phyloP scores from a whole-genome alignment of 139 green algal species.

The Pycnococcus provasolii region DNA sequence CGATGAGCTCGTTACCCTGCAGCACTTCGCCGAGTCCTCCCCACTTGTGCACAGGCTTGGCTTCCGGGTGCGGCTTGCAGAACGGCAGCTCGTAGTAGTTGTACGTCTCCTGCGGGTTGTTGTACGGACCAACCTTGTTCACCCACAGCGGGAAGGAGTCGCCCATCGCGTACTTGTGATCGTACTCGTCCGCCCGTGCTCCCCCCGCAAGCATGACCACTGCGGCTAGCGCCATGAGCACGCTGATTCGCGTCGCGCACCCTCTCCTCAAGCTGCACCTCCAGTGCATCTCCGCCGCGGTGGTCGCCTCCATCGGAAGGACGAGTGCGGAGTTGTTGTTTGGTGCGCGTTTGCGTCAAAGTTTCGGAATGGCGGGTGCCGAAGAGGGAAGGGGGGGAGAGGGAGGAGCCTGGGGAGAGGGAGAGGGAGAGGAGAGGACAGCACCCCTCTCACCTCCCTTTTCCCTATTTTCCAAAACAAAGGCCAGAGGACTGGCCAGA shows the following conservation, averaged over 20 bases:
- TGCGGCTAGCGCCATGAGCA: too few species aligned
- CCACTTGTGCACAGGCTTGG: conserved; percentile 64
- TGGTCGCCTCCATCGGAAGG: too few species aligned
- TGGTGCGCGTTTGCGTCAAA: too few species aligned
- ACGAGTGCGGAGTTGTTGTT: too few species aligned
- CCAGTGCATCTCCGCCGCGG: too few species aligned
- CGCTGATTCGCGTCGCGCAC: too few species aligned
- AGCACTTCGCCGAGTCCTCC: conserved; percentile 88
- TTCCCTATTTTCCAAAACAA: conserved; percentile 4
- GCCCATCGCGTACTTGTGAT: conserved; percentile 50
- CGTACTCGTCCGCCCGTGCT: conserved; percentile 11
- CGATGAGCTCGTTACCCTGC: conserved; percentile 91
- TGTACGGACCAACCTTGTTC: conserved; percentile 93
- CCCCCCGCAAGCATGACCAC: too few species aligned
- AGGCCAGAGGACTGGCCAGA: conserved; percentile 2
- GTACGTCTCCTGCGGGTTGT: conserved; percentile 97
- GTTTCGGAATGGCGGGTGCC: too few species aligned
- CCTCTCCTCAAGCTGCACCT: too few species aligned
- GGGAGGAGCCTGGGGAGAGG: not conserved
- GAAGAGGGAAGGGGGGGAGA: too few species aligned
- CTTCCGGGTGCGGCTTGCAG: conserved; percentile 53
- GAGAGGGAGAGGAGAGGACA: conserved; percentile 1
- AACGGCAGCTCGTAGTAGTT: conserved; percentile 93
- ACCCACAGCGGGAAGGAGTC: conserved; percentile 70
- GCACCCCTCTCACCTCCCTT: not conserved